Conservation (phyloP, 257 asterid genomes). For the Solanum acaule region DNA sequence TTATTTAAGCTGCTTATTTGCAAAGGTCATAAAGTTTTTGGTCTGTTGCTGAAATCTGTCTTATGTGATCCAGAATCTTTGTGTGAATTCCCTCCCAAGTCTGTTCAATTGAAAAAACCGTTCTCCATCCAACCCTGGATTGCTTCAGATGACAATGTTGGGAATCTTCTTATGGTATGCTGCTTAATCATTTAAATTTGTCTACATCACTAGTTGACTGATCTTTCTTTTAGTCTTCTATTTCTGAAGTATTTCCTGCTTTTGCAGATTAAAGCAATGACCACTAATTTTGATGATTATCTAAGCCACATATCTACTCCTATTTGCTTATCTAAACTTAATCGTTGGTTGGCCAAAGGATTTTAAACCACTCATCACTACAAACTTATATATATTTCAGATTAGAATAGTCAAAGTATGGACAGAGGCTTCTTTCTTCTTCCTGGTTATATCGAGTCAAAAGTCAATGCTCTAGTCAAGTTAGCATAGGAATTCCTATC, state of each 20-base stretch:
- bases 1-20: not conserved
- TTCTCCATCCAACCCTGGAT: conserved; percentile 83
- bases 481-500: not conserved
- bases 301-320: not conserved
- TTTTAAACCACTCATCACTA: not conserved
- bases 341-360: not conserved
- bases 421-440: not conserved
- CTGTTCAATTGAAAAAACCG: conserved; percentile 70
- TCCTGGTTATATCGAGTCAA: not conserved
- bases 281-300: not conserved
- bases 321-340: not conserved
- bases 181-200: not conserved
- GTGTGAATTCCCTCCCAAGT: conserved; percentile 86
- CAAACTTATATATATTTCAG: not conserved
- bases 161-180: conserved; percentile 87
- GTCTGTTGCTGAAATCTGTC: not conserved
- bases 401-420: not conserved
- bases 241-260: not conserved
- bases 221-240: not conserved
- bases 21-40: not conserved
- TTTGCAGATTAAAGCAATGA: not conserved
- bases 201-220: not conserved
- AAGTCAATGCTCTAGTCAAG: not conserved
- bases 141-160: conserved; percentile 86
- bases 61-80: conserved; percentile 52